Base-by-base conservation (phyloP, 2,329 filamentous ascomycete genomes). In the Epichloe bromicola region DNA sequence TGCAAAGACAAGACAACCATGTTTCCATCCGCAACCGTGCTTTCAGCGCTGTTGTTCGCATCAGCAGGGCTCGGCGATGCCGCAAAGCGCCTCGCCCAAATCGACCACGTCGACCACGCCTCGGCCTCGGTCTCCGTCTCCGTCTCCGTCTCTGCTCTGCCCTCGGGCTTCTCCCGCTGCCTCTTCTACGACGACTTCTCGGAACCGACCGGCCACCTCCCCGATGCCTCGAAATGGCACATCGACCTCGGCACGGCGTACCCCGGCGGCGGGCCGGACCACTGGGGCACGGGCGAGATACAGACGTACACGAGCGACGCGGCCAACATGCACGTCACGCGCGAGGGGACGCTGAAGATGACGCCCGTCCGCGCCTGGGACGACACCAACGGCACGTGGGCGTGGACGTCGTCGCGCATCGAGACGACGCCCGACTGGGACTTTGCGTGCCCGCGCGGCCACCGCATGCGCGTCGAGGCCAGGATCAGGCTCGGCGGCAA, bases 271-370 rank as follows among this genome's bases (percentile, higher is more conserved):
- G 73, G 73, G 1, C 60, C 72, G 0, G 49, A 60, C 7, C 63
- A 70, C 54, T 76, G 74, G 73, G 73, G 74, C 46, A 77, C 74
- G 4, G 65, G 67, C 23, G 74, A 76, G 58, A 62, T 70, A 17
- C 63, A 76, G 58, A 67, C 63, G 1, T 76, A 76, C 61, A 75
- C 72, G 20, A 57, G 58, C 44, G 61, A 61, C 36, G 36, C 56
- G 12, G 52, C 58, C 41, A 76, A 76, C 60, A 56, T 75, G 42
- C 62, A 58, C 51, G 61, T 74, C 54, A 68, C 68, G 12, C 53
- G 58, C 7, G 33, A 56, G 40, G n/a, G 64, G 12, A 66, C 63
- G 5, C 65, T 75, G 11, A 58, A 59, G 39, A 74, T 73, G 48
- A 61, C 62, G 8, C 56, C 60, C 15, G 8, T 55, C 19, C 52